A percentile compares a stretch with the other conserved stretches of the same genome.
Evolutionary conservation across 176 grass and related monocot genomes (phyloP).

Genomic region (Paspalum notatum): DNA sequence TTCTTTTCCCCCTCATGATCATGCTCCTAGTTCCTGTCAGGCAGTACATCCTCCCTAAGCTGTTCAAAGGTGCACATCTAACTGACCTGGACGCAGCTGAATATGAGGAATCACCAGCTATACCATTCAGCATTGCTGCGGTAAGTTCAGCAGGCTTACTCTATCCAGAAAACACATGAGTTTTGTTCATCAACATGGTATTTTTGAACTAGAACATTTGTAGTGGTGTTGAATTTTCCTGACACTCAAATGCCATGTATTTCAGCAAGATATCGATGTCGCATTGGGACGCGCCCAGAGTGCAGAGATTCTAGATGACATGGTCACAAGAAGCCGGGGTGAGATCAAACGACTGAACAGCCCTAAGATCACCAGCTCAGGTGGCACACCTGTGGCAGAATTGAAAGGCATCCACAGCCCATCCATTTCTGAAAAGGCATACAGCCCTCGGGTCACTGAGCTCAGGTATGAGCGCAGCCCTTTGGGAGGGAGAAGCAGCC

Average conservation of each 20-base stretch:
- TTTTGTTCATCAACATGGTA: not conserved
- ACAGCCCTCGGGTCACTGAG: slow-evolving; percentile 69
- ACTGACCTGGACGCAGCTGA: slow-evolving; percentile 89
- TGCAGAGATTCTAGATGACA: slow-evolving; percentile 77
- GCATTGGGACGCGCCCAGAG: slow-evolving; percentile 52
- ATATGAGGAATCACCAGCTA: slow-evolving; percentile 87
- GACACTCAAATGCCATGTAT: not conserved
- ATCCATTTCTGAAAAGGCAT: slow-evolving; percentile 75
- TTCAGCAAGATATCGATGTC: slow-evolving; percentile 70
- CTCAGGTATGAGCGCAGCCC: slow-evolving; percentile 75
- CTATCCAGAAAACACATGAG: not conserved
- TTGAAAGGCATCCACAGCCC: slow-evolving; percentile 71
- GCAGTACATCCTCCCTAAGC: slow-evolving; percentile 91
- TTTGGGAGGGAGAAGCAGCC: slow-evolving; percentile 61
- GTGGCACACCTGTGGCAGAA: slow-evolving; percentile 72
- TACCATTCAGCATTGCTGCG: slow-evolving; percentile 69
- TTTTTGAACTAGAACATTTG: not conserved
- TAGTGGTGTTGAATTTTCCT: slow-evolving; percentile 26
- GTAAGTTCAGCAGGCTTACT: slow-evolving; percentile 44
- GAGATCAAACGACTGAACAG: slow-evolving; percentile 93
- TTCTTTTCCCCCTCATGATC: slow-evolving; percentile 99
- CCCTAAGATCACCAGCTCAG: slow-evolving; percentile 90
- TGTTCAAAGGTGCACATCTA: slow-evolving; percentile 98
- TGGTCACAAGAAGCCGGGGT: slow-evolving; percentile 90
- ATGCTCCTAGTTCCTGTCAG: slow-evolving; percentile 95